Evolutionary conservation across 768 basidiomycete genomes (phyloP).

Genomic region (Leccinum disarticulatum): DNA sequence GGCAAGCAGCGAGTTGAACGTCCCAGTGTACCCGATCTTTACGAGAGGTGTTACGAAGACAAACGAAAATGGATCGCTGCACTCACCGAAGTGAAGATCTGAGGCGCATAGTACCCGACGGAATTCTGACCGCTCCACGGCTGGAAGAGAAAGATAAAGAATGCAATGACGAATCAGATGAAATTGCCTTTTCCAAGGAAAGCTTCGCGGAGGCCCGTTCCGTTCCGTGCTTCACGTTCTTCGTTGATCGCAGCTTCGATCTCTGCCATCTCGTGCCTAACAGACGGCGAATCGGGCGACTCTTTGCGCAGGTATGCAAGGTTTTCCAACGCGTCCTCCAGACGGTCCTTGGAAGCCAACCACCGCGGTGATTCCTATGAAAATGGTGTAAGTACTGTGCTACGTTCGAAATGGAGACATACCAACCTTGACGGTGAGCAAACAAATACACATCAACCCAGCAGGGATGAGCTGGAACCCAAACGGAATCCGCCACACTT

Average conservation of each 20-base stretch:
- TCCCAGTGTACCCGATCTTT: constrained; percentile 62
- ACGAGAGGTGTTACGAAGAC: not conserved
- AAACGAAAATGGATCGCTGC: not conserved
- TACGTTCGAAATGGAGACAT: not conserved
- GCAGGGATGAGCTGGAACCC: constrained; percentile 75
- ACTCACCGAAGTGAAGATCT: constrained; percentile 66
- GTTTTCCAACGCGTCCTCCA: constrained; percentile 53
- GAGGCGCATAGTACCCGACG: constrained; percentile 74
- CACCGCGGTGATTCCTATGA: constrained; percentile 71
- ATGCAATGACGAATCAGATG: constrained; percentile 79
- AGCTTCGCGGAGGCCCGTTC: constrained; percentile 65
- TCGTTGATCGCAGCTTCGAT: constrained; percentile 79
- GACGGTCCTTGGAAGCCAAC: constrained; percentile 63
- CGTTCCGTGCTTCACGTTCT: constrained; percentile 64
- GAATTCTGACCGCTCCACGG: constrained; percentile 87
- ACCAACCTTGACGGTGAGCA: constrained; percentile 60
- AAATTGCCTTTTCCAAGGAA: constrained; percentile 83
- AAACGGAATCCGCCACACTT: constrained; percentile 72
- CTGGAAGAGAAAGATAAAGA: constrained; percentile 75
- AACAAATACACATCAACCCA: constrained; percentile 65
- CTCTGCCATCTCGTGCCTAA: constrained; percentile 71
- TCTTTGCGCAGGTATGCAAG: constrained; percentile 64
- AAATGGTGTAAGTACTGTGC: constrained; percentile 10
- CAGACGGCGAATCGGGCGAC: constrained; percentile 37
- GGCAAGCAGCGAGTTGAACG: constrained; percentile 62